A percentile compares a stretch with the other conserved stretches of the same genome.
Conservation (phyloP, 1,284 basidiomycete species). For the Ustilago bromivora region DNA sequence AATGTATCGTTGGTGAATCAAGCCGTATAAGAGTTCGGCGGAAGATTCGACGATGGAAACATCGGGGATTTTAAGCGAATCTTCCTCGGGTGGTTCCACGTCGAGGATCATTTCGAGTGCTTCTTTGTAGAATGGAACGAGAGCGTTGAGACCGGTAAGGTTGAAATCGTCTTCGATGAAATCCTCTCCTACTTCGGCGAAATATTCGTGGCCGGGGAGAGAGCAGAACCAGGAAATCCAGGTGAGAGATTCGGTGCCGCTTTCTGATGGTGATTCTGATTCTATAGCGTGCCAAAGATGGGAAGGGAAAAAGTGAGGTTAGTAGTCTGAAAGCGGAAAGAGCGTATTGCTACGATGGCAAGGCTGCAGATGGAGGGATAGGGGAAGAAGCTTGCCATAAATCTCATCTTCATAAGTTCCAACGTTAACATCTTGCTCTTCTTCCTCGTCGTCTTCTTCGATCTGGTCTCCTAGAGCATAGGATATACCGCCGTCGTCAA, state of each 20-base stretch:
- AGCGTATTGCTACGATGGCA: not conserved
- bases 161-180: conserved; percentile 99
- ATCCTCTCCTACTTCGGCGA: conserved; percentile 86
- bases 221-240: conserved; percentile 99
- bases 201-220: conserved; percentile 97
- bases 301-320: not conserved
- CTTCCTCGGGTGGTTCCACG: conserved; percentile 92
- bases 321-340: not conserved
- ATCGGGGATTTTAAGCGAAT: conserved; percentile 81
- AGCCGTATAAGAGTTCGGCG: conserved; percentile 94
- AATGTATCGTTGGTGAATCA: conserved; percentile 97
- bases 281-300: conserved; percentile 13
- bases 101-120: conserved; percentile 99
- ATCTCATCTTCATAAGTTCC: conserved; percentile 51
- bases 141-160: conserved; percentile 90
- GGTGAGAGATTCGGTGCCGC: conserved; percentile 74
- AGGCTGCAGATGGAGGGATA: not conserved
- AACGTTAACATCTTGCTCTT: conserved; percentile 49
- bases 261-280: conserved; percentile 63
- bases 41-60: conserved; percentile 98
- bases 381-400: conserved; percentile 31
- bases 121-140: conserved; percentile 99
- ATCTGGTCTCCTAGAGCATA: conserved; percentile 41
- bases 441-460: conserved; percentile 57
- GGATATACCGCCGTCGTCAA: conserved; percentile 24